These are phyloP conservation scores for Yarrowia osloensis DNA, from an alignment of 805 yeast species.

Conservation along the genomic window DNA sequence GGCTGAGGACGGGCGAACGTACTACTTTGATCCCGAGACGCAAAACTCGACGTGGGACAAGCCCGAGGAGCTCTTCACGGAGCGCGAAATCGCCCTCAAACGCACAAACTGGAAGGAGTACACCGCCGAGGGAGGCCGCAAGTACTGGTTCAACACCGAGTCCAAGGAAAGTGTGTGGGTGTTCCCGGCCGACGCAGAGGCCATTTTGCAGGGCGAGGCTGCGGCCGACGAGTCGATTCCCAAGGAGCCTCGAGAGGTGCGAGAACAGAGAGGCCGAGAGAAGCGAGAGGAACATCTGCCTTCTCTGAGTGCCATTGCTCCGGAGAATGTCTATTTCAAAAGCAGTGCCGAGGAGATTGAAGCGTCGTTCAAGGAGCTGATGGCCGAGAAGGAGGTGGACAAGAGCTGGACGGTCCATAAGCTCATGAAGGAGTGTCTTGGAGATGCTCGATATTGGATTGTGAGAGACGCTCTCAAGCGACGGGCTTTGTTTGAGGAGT, in stretches of 20 bases:
- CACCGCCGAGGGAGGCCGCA: slow-evolving; percentile 56
- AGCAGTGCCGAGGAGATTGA: slow-evolving; percentile 38
- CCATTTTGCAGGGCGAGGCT: slow-evolving; percentile 33
- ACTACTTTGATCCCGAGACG: slow-evolving; percentile 68
- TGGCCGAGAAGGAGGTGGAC: slow-evolving; percentile 60
- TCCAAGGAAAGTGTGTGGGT: slow-evolving; percentile 80
- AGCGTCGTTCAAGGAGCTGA: slow-evolving; percentile 54
- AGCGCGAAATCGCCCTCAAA: slow-evolving; percentile 47
- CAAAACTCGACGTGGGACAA: slow-evolving; percentile 79
- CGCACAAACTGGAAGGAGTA: slow-evolving; percentile 58
- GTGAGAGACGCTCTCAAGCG: slow-evolving; percentile 62
- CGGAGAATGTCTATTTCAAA: slow-evolving; percentile 4
- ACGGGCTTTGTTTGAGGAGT: slow-evolving; percentile 64
- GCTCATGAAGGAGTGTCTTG: slow-evolving; percentile 60
- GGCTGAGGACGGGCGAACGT: slow-evolving; percentile 66
- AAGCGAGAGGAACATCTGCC: not conserved
- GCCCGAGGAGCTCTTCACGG: slow-evolving; percentile 56
- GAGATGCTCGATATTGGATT: slow-evolving; percentile 67
- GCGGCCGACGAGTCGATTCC: not conserved
- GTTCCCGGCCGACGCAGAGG: slow-evolving; percentile 56
- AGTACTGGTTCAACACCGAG: slow-evolving; percentile 66
- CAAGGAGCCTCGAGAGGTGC: not conserved
- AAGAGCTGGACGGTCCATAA: slow-evolving; percentile 73
- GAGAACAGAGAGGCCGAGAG: slow-evolving; percentile 10
- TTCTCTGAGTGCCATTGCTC: slow-evolving; percentile 11